These are phyloP conservation scores for Trypanosoma conorhini DNA, from an alignment of 208 protist genomes.

Conservation along the genomic window DNA sequence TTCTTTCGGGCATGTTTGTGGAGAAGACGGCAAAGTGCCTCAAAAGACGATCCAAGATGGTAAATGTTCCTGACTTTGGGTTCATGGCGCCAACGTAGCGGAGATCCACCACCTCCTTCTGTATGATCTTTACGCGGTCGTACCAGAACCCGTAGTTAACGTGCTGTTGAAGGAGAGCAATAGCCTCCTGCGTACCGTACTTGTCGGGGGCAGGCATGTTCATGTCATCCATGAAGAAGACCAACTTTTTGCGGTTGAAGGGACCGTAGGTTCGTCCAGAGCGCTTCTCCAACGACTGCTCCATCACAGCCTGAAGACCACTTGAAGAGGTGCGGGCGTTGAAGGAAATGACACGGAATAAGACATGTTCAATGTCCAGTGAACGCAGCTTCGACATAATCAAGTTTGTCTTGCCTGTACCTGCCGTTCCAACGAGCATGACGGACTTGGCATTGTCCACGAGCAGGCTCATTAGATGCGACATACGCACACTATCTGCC, in stretches of 20 bases:
- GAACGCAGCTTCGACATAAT: conserved; percentile 96
- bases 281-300: conserved; percentile 97
- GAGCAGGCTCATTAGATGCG: conserved; percentile 94
- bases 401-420: conserved; percentile 98
- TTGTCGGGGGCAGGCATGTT: conserved; percentile 99
- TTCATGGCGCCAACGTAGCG: conserved; percentile 98
- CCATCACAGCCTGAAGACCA: conserved; percentile 95
- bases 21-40: conserved; percentile 97
- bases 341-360: conserved; percentile 95
- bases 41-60: conserved; percentile 95
- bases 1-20: conserved; percentile 93
- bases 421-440: conserved; percentile 97
- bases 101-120: conserved; percentile 96
- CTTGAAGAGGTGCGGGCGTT: conserved; percentile 95
- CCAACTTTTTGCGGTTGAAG: conserved; percentile 95
- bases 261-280: conserved; percentile 96
- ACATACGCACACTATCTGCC: conserved; percentile 95
- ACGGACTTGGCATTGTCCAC: conserved; percentile 94
- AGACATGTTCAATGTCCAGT: conserved; percentile 91
- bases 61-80: conserved; percentile 98
- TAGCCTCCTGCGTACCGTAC: conserved; percentile 98
- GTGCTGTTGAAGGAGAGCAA: conserved; percentile 97
- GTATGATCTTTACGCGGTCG: conserved; percentile 94
- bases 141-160: conserved; percentile 98
- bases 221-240: conserved; percentile 99